Percentiles rank a stretch among this genome's conserved stretches.
Conservation (phyloP, 192 early-diverging fungal genomes). For the Backusella parvicylindrica region DNA sequence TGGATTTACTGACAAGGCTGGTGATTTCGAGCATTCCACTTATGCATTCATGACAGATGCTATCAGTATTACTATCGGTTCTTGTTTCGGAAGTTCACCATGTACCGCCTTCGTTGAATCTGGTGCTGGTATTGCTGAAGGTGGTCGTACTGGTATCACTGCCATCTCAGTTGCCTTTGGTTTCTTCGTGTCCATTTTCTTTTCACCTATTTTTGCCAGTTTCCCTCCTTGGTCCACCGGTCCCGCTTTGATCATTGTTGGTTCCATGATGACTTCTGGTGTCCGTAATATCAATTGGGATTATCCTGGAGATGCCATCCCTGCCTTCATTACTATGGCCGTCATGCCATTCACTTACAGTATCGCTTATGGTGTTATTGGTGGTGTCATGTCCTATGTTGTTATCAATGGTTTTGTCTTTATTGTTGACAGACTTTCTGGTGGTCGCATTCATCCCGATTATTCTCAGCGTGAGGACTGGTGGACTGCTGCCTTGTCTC, state of each 20-base stretch:
- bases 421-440: constrained; percentile 50
- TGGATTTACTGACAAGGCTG: constrained; percentile 68
- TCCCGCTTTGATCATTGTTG: constrained; percentile 75
- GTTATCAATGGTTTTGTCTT: constrained; percentile 63
- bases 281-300: constrained; percentile 74
- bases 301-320: too few species aligned
- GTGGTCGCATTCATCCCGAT: constrained; percentile 48
- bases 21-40: constrained; percentile 77
- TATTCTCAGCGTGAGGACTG: constrained; percentile 28
- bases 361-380: constrained; percentile 77
- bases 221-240: too few species aligned
- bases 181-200: constrained; percentile 78
- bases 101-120: constrained; percentile 81
- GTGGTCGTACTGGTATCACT: constrained; percentile 76
- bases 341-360: constrained; percentile 80
- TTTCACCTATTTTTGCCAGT: constrained; percentile 78
- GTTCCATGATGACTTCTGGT: constrained; percentile 73
- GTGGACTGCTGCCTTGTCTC: constrained; percentile 24
- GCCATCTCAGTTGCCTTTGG: constrained; percentile 60
- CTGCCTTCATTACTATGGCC: constrained; percentile 72
- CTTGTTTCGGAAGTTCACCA: constrained; percentile 70
- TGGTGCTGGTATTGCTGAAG: constrained; percentile 79
- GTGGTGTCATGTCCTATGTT: constrained; percentile 65
- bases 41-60: constrained; percentile 75
- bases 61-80: constrained; percentile 58